These are phyloP conservation scores for Nakazawaea wyomingensis DNA, from an alignment of 805 yeast species.

Conservation along the genomic window DNA sequence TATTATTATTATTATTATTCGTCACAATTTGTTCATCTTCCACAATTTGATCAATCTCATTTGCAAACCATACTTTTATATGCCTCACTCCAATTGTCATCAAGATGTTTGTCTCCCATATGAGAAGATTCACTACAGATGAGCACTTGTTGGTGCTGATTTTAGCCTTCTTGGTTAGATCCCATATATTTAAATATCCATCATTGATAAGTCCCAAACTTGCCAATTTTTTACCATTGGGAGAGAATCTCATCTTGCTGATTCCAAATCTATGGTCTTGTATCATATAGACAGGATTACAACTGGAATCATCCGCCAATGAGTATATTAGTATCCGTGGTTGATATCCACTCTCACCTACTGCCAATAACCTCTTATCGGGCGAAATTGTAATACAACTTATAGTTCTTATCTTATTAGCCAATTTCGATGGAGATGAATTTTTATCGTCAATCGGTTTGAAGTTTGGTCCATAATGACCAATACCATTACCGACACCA, in stretches of 20 bases:
- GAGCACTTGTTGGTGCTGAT: constrained; percentile 59
- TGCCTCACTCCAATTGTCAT: constrained; percentile 59
- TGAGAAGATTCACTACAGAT: constrained; percentile 46
- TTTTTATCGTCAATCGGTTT: constrained; percentile 17
- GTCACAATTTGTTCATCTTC: too few relatives aligned
- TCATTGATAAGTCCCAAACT: constrained; percentile 67
- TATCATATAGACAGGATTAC: constrained; percentile 47
- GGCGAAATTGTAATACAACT: constrained; percentile 57
- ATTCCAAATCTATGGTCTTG: constrained; percentile 67
- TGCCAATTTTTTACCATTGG: constrained; percentile 49
- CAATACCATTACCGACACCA: constrained; percentile 9
- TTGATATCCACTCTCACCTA: constrained; percentile 67
- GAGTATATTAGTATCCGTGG: constrained; percentile 63
- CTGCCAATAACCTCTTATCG: constrained; percentile 48
- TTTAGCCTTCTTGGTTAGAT: constrained; percentile 18
- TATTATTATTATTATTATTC: too few relatives aligned
- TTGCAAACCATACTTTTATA: constrained; percentile 56
- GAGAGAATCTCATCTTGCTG: constrained; percentile 48
- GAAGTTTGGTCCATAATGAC: neutral
- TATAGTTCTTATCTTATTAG: constrained; percentile 43
- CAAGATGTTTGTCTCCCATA: constrained; percentile 45
- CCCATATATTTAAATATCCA: constrained; percentile 65
- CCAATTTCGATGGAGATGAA: constrained; percentile 16
- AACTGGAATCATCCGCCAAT: constrained; percentile 41
- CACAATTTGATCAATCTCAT: constrained; percentile 11